A percentile compares a stretch with the other conserved stretches of the same genome.
These are phyloP conservation scores for Aspergillus latus DNA, from an alignment of 2,329 filamentous ascomycete species.

Conservation along the genomic window DNA sequence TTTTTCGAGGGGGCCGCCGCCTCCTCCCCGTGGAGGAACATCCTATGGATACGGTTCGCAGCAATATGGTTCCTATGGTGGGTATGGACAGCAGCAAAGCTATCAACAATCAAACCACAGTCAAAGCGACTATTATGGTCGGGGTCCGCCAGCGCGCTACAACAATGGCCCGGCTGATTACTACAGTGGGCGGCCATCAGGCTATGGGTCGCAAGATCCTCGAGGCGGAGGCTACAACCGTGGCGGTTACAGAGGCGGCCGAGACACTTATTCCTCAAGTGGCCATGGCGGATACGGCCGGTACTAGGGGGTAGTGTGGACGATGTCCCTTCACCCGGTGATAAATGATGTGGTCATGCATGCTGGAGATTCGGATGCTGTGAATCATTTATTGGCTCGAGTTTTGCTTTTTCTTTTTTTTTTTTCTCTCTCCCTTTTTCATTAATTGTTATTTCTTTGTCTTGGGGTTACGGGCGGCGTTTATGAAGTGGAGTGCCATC, in stretches of 20 bases:
- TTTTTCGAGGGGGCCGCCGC: constrained; percentile 39
- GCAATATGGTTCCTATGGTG: constrained; percentile 7
- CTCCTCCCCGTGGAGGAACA: constrained; percentile 39
- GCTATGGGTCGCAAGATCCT: constrained; percentile 27
- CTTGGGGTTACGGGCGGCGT: constrained; percentile 11
- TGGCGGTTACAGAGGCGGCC: constrained; percentile 26
- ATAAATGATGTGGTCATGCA: neutral
- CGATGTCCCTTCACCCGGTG: neutral
- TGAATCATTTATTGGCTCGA: constrained; percentile 7
- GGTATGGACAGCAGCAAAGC: constrained; percentile 24
- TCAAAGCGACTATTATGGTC: constrained; percentile 27
- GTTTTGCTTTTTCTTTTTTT: constrained; percentile 12
- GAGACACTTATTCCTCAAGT: constrained; percentile 32
- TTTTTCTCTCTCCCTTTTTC: constrained; percentile 1
- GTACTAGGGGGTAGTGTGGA: constrained; percentile 27
- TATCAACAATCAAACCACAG: constrained; percentile 22
- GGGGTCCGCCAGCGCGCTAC: constrained; percentile 25
- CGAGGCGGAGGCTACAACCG: constrained; percentile 28
- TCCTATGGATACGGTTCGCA: constrained; percentile 26
- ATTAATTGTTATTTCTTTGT: constrained; percentile 5
- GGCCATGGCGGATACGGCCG: constrained; percentile 41
- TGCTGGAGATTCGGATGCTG: constrained; percentile 2
- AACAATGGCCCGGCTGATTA: constrained; percentile 26
- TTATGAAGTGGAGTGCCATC: constrained; percentile 3
- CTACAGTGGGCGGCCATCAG: constrained; percentile 28